Conservation (phyloP, 2,329 filamentous ascomycete genomes). For the Purpureocillium takamizusanense region DNA sequence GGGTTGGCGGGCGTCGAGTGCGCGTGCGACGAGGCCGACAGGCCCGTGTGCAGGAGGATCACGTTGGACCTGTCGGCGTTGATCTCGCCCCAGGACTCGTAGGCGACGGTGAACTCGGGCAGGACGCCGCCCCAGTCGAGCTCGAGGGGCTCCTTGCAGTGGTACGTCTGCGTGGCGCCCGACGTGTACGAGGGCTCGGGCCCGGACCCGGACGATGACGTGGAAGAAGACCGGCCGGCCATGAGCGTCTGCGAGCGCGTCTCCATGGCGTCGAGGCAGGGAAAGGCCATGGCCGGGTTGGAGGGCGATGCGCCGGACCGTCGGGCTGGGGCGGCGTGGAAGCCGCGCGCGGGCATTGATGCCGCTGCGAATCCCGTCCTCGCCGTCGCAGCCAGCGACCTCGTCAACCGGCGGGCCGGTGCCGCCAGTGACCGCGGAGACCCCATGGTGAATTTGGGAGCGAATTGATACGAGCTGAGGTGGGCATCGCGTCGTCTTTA, state of each 20-base stretch:
- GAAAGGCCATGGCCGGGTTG: constrained; percentile 82
- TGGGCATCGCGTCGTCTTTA: neutral
- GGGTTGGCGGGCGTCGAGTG: constrained; percentile 83
- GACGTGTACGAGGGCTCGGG: constrained; percentile 93
- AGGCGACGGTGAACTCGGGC: constrained; percentile 80
- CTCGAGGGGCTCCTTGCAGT: constrained; percentile 63
- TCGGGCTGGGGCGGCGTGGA: constrained; percentile 1
- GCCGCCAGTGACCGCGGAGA: constrained; percentile 5
- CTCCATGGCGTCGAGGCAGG: constrained; percentile 80
- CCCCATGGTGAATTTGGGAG: constrained; percentile 5
- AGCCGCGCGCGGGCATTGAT: neutral
- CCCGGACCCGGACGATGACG: constrained; percentile 42
- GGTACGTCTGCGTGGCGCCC: constrained; percentile 72
- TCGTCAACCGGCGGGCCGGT: constrained; percentile 6
- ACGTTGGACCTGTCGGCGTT: constrained; percentile 78
- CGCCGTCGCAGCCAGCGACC: neutral
- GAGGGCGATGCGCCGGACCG: constrained; percentile 15
- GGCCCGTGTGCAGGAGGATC: constrained; percentile 84
- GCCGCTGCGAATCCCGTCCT: too few species aligned
- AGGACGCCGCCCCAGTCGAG: constrained; percentile 95
- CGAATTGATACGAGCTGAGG: neutral
- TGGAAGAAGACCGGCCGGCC: constrained; percentile 20
- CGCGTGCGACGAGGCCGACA: constrained; percentile 95
- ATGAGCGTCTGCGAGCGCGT: constrained; percentile 66
- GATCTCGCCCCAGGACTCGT: constrained; percentile 82